Evolutionary conservation across 2,329 filamentous ascomycete species (phyloP).

Genomic region (Thelonectria blattea): DNA sequence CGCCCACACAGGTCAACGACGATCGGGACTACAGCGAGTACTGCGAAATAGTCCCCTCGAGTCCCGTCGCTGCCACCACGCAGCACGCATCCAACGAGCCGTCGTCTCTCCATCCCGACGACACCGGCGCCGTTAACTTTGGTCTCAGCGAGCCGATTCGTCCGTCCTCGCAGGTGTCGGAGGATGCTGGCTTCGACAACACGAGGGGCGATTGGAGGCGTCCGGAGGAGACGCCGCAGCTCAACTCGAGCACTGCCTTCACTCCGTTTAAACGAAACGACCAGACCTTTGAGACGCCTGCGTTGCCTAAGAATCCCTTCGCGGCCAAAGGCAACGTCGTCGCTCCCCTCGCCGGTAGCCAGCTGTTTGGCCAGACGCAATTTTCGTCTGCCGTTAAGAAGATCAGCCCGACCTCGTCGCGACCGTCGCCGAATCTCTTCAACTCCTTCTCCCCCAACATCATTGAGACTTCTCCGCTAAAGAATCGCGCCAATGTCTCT

Average conservation of each 20-base stretch:
- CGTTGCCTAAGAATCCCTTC: slow-evolving; percentile 56
- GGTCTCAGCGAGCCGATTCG: slow-evolving; percentile 44
- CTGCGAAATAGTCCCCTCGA: slow-evolving; percentile 39
- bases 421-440: slow-evolving; percentile 59
- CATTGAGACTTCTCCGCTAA: slow-evolving; percentile 55
- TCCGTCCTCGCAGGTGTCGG: slow-evolving; percentile 50
- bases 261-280: slow-evolving; percentile 42
- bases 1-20: slow-evolving; percentile 62
- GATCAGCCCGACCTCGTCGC: slow-evolving; percentile 62
- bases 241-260: slow-evolving; percentile 38
- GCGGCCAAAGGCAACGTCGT: slow-evolving; percentile 42
- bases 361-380: slow-evolving; percentile 63
- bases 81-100: slow-evolving; percentile 41
- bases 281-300: slow-evolving; percentile 56
- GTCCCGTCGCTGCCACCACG: slow-evolving; percentile 34
- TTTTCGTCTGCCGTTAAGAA: slow-evolving; percentile 57
- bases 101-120: slow-evolving; percentile 52
- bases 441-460: slow-evolving; percentile 55
- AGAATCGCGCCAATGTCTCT: slow-evolving; percentile 54
- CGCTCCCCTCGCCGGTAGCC: slow-evolving; percentile 49
- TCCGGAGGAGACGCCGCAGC: slow-evolving; percentile 43
- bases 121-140: slow-evolving; percentile 58
- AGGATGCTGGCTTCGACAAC: slow-evolving; percentile 49
- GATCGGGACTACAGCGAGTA: slow-evolving; percentile 61
- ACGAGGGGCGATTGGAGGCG: slow-evolving; percentile 48